A percentile compares a stretch with the other conserved stretches of the same genome.
phyloP scores from a whole-genome alignment of 306 rosid genomes.

The Lagenaria siceraria region DNA sequence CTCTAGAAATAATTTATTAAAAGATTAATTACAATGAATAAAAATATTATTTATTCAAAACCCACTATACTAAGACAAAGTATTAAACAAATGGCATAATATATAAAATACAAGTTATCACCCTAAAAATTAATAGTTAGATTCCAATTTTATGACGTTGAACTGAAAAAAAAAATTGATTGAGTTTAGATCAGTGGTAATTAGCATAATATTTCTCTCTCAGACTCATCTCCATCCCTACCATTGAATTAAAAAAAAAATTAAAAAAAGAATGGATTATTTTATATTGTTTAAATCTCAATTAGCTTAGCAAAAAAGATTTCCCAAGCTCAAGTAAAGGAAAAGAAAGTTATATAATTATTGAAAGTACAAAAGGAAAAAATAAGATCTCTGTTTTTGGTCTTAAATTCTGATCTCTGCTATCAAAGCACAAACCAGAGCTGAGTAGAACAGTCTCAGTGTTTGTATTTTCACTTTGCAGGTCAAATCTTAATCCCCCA shows the following conservation, averaged over 20 bases:
- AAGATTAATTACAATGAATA: not conserved
- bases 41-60: not conserved
- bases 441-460: not conserved
- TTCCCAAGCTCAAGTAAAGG: not conserved
- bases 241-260: no score
- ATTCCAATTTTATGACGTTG: no score
- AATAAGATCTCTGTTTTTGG: not conserved
- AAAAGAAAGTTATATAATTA: not conserved
- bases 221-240: no score
- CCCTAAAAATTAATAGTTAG: no score
- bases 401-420: not conserved
- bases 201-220: no score
- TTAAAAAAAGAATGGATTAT: no score
- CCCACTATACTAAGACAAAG: not conserved
- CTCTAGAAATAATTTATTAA: not conserved
- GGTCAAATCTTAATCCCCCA: not conserved
- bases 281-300: slow-evolving; percentile 30
- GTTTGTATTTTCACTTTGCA: not conserved
- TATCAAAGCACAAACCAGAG: not conserved
- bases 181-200: no score
- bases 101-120: no score
- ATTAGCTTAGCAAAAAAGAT: slow-evolving; percentile 32
- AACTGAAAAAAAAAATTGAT: no score
- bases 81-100: no score
- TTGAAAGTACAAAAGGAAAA: not conserved